Percentiles rank a stretch among this genome's conserved stretches.
Conservation (phyloP, 495 filamentous ascomycete species). For the Penicillium ucsense region DNA sequence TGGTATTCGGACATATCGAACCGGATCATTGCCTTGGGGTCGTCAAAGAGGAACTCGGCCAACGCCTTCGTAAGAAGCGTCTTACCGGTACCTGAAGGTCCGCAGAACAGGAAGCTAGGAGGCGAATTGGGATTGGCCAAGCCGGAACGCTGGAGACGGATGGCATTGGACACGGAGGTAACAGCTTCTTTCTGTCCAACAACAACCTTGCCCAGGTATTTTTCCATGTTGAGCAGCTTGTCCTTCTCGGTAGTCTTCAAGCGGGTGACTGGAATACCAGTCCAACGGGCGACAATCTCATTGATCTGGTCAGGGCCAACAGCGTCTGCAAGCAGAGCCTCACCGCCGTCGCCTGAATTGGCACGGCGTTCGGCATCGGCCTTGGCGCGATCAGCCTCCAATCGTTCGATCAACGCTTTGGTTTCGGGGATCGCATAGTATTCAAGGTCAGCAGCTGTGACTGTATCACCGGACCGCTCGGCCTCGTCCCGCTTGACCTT, state of each 20-base stretch:
- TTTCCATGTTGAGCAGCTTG: slow-evolving; percentile 93
- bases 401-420: slow-evolving; percentile 61
- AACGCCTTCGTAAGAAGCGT: slow-evolving; percentile 93
- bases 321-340: slow-evolving; percentile 72
- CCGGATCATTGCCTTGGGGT: slow-evolving; percentile 94
- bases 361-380: slow-evolving; percentile 66
- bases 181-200: slow-evolving; percentile 96
- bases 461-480: slow-evolving; percentile 70
- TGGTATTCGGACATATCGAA: slow-evolving; percentile 99
- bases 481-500: slow-evolving; percentile 89
- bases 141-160: slow-evolving; percentile 86
- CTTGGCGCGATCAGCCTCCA: slow-evolving; percentile 70
- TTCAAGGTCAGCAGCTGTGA: slow-evolving; percentile 79
- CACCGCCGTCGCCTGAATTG: slow-evolving; percentile 43
- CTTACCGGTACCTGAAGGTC: slow-evolving; percentile 96
- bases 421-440: slow-evolving; percentile 97
- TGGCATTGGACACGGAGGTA: slow-evolving; percentile 85
- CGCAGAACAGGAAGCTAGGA: slow-evolving; percentile 96
- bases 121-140: slow-evolving; percentile 92
- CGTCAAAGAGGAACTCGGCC: slow-evolving; percentile 96
- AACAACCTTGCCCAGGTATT: slow-evolving; percentile 67
- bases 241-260: slow-evolving; percentile 95
- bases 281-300: slow-evolving; percentile 93
- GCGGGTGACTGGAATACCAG: slow-evolving; percentile 89
- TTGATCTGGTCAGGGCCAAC: slow-evolving; percentile 99